Evolutionary conservation across 345 rosid species (phyloP), one percentile per base, ranked within the genome.

Genomic region (Kernera saxatilis): DNA sequence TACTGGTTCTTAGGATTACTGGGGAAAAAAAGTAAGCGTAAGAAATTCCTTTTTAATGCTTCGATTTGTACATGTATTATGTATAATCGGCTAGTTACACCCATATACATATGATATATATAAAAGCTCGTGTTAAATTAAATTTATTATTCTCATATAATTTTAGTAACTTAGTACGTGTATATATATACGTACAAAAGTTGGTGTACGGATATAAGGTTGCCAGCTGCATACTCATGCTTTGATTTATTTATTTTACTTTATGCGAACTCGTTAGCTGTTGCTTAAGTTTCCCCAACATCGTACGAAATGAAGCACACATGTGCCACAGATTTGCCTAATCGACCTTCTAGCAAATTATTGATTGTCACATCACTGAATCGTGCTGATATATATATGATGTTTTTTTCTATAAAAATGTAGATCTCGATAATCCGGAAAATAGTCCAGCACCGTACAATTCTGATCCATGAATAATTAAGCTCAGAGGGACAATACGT

Each of bases 11-110:
- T n/a, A n/a, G n/a, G 36, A 27, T 9, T 33, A 81, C 74, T n/a
- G n/a, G n/a, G 80, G 79, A 46, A 78, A 69, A 78, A 70, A 35
- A 43, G 8, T 17, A 50, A 32, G 68, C 33, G 77, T 64, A 55
- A 41, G 36, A 81, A 80, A 0, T 32, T 6, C 3, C 2, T 37
- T 4, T 3, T 14, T 14, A 8, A 4, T 57, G 25, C 6, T 21
- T 9, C 18, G 14, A 13, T 37, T 14, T 6, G 22, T 6, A 35
- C 19, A 35, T 12, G 18, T 33, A 5, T n/a, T 12, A 22, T 14
- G 17, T 5, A n/a, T 14, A 22, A 27, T 57, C 19, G 19, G 19
- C 19, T 21, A 19, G 29, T 21, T 33, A 36, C 46, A 22, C 3
- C 39, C 39, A 2, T 35, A 35, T 35, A 35, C 15, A 39, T 14